Evolutionary conservation across 225 moss, liverwort and hornwort species (phyloP).

Genomic region (Physcomitrellopsis africana): DNA sequence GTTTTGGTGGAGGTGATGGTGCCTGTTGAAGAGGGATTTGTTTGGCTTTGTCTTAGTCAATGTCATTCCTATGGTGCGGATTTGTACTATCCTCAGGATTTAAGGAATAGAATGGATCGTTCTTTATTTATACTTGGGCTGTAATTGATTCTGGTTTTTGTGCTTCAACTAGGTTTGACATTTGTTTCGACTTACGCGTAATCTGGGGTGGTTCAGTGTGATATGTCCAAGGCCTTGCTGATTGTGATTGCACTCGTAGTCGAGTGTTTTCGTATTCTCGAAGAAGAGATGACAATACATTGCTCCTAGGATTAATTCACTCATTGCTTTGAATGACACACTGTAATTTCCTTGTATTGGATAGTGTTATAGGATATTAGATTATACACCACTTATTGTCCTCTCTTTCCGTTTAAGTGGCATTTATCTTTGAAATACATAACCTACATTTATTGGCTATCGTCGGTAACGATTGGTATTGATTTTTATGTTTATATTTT

Average conservation of each 20-base stretch:
- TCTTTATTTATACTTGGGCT: not conserved
- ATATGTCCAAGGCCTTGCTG: not conserved
- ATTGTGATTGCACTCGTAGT: not conserved
- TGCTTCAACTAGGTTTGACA: not conserved
- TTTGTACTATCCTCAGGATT: constrained; percentile 24
- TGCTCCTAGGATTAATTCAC: not conserved
- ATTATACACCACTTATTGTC: not conserved
- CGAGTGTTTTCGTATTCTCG: not conserved
- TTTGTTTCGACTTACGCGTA: not conserved
- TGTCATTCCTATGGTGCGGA: not conserved
- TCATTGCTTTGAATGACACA: not conserved
- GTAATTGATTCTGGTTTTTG: not conserved
- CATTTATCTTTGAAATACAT: not conserved
- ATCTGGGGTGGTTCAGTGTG: not conserved
- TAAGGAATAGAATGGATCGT: not conserved
- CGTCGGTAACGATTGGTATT: not conserved
- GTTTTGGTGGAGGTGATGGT: not conserved
- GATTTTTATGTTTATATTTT: not conserved
- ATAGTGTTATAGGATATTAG: not conserved
- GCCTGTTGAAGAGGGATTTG: not conserved
- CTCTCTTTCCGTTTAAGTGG: not conserved
- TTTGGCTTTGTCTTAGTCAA: not conserved
- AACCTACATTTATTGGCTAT: no score
- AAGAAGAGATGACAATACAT: not conserved
- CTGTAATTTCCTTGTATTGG: not conserved